Percentiles rank a stretch among this genome's conserved stretches.
Conservation (phyloP, 192 early-diverging fungal genomes). For the Lobosporangium transversale region DNA sequence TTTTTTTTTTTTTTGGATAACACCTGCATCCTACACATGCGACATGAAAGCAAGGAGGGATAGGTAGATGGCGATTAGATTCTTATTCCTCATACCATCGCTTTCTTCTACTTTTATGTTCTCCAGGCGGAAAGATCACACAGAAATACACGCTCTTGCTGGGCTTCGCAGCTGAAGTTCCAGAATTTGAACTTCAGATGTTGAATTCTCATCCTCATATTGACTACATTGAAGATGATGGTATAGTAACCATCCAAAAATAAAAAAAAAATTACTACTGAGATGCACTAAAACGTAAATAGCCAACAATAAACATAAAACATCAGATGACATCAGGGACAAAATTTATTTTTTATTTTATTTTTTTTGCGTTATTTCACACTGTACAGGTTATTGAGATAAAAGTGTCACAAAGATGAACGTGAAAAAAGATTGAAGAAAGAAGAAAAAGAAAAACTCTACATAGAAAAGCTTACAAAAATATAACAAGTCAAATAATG, state of each 20-base stretch:
- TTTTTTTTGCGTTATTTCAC: neutral
- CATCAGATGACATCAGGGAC: neutral
- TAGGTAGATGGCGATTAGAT: no score
- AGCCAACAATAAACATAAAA: neutral
- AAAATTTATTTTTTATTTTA: neutral
- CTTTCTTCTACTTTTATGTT: neutral
- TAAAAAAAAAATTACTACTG: slow-evolving; percentile 4
- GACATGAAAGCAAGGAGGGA: no score
- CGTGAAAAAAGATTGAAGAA: neutral
- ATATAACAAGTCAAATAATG: no score
- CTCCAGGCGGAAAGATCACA: slow-evolving; percentile 40
- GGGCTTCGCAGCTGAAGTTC: slow-evolving; percentile 69
- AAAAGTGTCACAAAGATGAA: neutral
- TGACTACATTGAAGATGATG: slow-evolving; percentile 70
- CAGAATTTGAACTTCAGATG: slow-evolving; percentile 58
- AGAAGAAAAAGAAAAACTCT: neutral
- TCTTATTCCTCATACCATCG: no score
- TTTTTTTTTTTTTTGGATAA: neutral
- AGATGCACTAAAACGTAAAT: no score
- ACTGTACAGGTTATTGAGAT: neutral
- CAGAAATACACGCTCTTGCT: slow-evolving; percentile 62
- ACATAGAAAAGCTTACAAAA: no score
- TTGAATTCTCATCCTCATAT: slow-evolving; percentile 54
- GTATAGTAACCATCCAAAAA: slow-evolving; percentile 57
- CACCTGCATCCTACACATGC: no score